Conservation (phyloP, 2,329 filamentous ascomycete species). For the Colletotrichum tamarilloi region DNA sequence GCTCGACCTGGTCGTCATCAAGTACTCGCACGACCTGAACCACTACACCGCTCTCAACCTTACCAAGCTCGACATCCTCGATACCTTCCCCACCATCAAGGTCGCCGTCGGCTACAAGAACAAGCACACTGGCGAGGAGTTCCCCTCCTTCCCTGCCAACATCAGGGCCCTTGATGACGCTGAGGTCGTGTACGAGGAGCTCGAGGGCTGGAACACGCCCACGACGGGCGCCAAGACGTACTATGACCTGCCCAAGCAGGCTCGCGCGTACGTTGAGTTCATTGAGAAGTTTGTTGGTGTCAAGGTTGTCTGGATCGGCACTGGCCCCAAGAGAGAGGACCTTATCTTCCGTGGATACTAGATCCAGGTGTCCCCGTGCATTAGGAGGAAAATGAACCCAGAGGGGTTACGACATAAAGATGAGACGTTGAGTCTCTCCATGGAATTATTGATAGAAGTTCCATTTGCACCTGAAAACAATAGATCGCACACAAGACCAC, state of each 20-base stretch:
- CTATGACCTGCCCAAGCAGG: slow-evolving; percentile 71
- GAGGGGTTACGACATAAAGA: not conserved
- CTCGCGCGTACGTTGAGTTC: slow-evolving; percentile 73
- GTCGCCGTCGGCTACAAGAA: slow-evolving; percentile 76
- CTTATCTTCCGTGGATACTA: slow-evolving; percentile 61
- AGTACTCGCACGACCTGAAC: slow-evolving; percentile 72
- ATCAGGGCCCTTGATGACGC: slow-evolving; percentile 66
- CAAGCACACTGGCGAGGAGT: slow-evolving; percentile 52
- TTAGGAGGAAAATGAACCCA: not conserved
- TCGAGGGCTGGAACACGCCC: slow-evolving; percentile 76
- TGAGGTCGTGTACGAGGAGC: slow-evolving; percentile 74
- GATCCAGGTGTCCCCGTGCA: not conserved
- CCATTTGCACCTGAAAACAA: not conserved
- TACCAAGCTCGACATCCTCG: slow-evolving; percentile 76
- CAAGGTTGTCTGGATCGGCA: slow-evolving; percentile 65
- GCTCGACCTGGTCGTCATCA: slow-evolving; percentile 69
- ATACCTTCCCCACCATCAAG: slow-evolving; percentile 80
- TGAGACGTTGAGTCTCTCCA: not conserved
- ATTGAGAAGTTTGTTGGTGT: slow-evolving; percentile 75
- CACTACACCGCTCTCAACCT: slow-evolving; percentile 73
- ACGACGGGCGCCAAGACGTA: slow-evolving; percentile 71
- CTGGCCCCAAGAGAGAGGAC: slow-evolving; percentile 72
- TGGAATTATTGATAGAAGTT: not conserved
- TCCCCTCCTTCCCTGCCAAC: slow-evolving; percentile 75
- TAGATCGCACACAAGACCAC: not conserved